Evolutionary conservation across 306 rosid genomes (phyloP).

Genomic region (Psophocarpus tetragonolobus): DNA sequence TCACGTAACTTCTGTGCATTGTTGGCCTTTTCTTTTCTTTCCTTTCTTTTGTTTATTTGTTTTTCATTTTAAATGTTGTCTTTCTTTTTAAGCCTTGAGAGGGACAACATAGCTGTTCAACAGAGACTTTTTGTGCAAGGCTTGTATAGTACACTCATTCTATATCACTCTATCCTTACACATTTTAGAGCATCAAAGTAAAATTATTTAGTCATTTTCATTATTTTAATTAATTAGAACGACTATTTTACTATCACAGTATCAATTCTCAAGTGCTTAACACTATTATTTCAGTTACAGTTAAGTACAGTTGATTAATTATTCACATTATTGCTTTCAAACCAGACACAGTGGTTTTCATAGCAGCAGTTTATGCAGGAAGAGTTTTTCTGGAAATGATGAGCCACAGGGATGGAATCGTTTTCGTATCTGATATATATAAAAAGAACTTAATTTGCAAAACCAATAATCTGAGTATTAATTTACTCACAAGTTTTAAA

Average conservation of each 20-base stretch:
- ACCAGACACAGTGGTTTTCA: not conserved
- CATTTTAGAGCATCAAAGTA: not conserved
- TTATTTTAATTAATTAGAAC: not conserved
- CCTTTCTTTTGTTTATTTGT: no score
- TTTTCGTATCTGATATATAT: not conserved
- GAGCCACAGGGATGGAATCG: not conserved
- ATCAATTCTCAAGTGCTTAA: conserved; percentile 6
- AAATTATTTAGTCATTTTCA: not conserved
- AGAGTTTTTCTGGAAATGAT: not conserved
- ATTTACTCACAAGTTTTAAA: not conserved
- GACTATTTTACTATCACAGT: not conserved
- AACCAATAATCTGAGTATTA: not conserved
- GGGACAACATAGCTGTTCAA: conserved; percentile 10
- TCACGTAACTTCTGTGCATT: not conserved
- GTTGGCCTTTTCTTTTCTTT: not conserved
- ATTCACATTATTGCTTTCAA: not conserved
- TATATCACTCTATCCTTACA: not conserved
- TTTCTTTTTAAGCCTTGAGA: not conserved
- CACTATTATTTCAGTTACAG: conserved; percentile 8
- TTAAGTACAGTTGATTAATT: not conserved
- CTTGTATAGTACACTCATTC: not conserved
- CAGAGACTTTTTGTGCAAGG: not conserved
- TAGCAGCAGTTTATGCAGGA: not conserved
- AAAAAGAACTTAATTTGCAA: not conserved
- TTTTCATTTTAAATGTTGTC: not conserved